Evolutionary conservation across 192 early-diverging fungal species (phyloP).

Genomic region (Backusella circina): DNA sequence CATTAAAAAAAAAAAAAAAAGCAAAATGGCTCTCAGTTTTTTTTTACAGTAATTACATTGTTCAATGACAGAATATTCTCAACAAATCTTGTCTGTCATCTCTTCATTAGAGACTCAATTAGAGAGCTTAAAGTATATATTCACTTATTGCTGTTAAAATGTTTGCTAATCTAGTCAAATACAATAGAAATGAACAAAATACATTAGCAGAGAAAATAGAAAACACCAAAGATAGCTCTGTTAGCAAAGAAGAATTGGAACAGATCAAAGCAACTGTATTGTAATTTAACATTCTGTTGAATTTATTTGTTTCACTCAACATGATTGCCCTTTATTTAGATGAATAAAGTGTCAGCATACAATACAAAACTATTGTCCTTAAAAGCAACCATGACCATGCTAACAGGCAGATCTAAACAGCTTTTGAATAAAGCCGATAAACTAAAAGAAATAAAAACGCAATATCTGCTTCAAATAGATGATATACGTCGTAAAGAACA

Average conservation of each 20-base stretch:
- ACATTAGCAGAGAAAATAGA: background rate
- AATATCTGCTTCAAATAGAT: constrained; percentile 15
- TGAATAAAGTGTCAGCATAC: constrained; percentile 20
- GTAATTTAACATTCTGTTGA: background rate
- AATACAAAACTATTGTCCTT: constrained; percentile 25
- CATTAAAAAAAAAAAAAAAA: background rate
- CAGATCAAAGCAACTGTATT: constrained; percentile 8
- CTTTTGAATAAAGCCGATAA: constrained; percentile 13
- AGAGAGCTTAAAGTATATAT: background rate
- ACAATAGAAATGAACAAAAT: background rate
- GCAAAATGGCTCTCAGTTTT: background rate
- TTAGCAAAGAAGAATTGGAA: background rate
- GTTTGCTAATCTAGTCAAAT: background rate
- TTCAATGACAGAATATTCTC: background rate
- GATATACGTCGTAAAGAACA: constrained; percentile 18
- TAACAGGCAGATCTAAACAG: constrained; percentile 15
- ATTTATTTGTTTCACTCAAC: background rate
- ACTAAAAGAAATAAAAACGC: constrained; percentile 4
- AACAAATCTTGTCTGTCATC: background rate
- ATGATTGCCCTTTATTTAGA: background rate
- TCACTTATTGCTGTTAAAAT: background rate
- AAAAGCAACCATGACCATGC: constrained; percentile 19
- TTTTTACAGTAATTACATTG: background rate
- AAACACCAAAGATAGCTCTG: background rate
- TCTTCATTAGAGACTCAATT: background rate